Evolutionary conservation across 495 filamentous ascomycete genomes (phyloP).

Genomic region (Podospora didyma): DNA sequence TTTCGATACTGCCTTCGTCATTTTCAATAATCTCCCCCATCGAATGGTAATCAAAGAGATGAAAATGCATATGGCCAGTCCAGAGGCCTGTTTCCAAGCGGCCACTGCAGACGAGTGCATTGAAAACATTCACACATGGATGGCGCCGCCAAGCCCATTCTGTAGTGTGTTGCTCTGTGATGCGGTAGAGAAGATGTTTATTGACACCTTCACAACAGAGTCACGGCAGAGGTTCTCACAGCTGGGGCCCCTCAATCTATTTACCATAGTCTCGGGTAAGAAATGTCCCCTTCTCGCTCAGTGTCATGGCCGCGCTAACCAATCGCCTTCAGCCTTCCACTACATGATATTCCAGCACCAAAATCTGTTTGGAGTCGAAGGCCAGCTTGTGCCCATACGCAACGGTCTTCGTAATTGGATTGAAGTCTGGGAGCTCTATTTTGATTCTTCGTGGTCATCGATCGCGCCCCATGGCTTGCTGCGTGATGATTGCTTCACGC

Average conservation of each 20-base stretch:
- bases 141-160: slow-evolving; percentile 20
- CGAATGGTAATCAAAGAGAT: slow-evolving; percentile 34
- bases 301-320: neutral
- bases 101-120: slow-evolving; percentile 20
- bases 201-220: slow-evolving; percentile 10
- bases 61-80: slow-evolving; percentile 29
- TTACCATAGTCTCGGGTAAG: slow-evolving; percentile 27
- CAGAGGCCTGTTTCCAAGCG: slow-evolving; percentile 28
- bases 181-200: slow-evolving; percentile 21
- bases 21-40: slow-evolving; percentile 31
- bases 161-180: slow-evolving; percentile 23
- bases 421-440: slow-evolving; percentile 23
- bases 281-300: neutral
- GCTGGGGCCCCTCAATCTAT: slow-evolving; percentile 27
- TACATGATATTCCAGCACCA: slow-evolving; percentile 33
- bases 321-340: slow-evolving; percentile 19
- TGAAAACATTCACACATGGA: slow-evolving; percentile 18
- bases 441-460: slow-evolving; percentile 6
- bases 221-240: slow-evolving; percentile 13
- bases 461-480: slow-evolving; percentile 17
- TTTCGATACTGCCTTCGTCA: slow-evolving; percentile 29
- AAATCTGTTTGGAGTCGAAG: slow-evolving; percentile 26
- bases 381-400: slow-evolving; percentile 26
- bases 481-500: slow-evolving; percentile 10
- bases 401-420: slow-evolving; percentile 28